A percentile compares a stretch with the other conserved stretches of the same genome.
Conservation (phyloP, 2,329 filamentous ascomycete genomes). For the Pseudogymnoascus destructans region DNA sequence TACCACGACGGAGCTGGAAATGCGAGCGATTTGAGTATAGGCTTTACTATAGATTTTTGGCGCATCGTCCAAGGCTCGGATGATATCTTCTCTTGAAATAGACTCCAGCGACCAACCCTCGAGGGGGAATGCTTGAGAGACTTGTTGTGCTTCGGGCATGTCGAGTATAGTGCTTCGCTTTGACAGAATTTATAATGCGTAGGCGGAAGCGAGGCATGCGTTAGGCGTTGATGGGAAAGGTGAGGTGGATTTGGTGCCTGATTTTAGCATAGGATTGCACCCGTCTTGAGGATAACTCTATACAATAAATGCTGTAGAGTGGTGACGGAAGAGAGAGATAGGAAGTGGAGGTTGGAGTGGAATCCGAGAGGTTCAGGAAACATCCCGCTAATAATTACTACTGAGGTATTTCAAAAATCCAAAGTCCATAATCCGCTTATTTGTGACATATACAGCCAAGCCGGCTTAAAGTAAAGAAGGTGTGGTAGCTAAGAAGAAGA, state of each 20-base stretch:
- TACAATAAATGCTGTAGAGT: not conserved
- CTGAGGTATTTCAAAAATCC: not conserved
- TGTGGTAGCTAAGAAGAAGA: slow-evolving; percentile 2
- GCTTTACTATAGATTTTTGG: slow-evolving; percentile 3
- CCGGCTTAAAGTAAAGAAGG: not conserved
- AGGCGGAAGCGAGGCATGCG: not conserved
- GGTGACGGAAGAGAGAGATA: not conserved
- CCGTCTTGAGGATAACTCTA: slow-evolving; percentile 1
- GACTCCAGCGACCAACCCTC: slow-evolving; percentile 4
- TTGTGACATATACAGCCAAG: slow-evolving; percentile 5
- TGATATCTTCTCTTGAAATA: slow-evolving; percentile 2
- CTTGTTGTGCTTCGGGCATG: not conserved
- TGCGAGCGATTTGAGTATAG: slow-evolving; percentile 10
- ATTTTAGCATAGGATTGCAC: not conserved
- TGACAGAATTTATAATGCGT: not conserved
- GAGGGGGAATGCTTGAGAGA: slow-evolving; percentile 1
- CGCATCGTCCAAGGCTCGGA: slow-evolving; percentile 1
- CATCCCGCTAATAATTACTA: slow-evolving; percentile 3
- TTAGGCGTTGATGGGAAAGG: not conserved
- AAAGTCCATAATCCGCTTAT: not conserved
- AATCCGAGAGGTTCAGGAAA: slow-evolving; percentile 3
- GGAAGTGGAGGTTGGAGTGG: slow-evolving; percentile 2
- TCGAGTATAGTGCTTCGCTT: slow-evolving; percentile 4
- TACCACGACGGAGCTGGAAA: slow-evolving; percentile 12
- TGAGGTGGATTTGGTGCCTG: not conserved